Evolutionary conservation across 306 rosid genomes (phyloP), one percentile per base, ranked within the genome.

Genomic region (Citrullus amarus): DNA sequence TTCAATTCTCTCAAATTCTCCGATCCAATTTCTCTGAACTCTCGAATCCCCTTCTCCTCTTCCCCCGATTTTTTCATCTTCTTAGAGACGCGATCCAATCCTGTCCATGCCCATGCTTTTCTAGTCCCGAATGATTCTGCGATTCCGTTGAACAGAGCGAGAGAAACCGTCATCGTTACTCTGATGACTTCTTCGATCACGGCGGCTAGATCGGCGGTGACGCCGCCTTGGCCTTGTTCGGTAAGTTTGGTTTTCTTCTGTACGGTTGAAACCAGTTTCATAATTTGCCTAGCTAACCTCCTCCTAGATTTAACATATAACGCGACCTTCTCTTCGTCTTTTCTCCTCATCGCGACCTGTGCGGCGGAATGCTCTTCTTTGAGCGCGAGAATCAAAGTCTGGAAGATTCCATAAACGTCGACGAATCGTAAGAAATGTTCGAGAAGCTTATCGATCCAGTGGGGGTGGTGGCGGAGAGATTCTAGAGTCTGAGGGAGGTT

Each of bases 401-500:
- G 93, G 87, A 92, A 94, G 79, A 89, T 89, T 61, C 98, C 97
- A 11, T 83, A 90, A 1, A 84, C 88, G 67, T 94, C 98, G 16
- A 88, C 91, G 73, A 90, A 89, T 36, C 87, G 87, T 43, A 94
- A 89, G 75, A 90, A 87, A 38, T 88, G 85, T 75, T 92, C 96
- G 59, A 92, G 94, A 81, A 90, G 91, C 5, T 87, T 92, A 65
- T 89, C 89, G 22, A 90, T 79, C 86, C 86, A 87, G 0, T 36
- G 74, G 2, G 89, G 88, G n/a, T 87, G 83, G 79, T 74, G 85
- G 73, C 91, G 88, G 80, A 90, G 91, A 10, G 96, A 84, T 4
- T 94, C 97, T 44, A 78, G 91, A 3, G 89, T 79, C 32, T 92
- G 98, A 0, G 98, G 98, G 32, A 94, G 96, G 38, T 86, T 90